Base-by-base conservation (phyloP, 2,329 filamentous ascomycete species). In the Hymenoscyphus infarciens region DNA sequence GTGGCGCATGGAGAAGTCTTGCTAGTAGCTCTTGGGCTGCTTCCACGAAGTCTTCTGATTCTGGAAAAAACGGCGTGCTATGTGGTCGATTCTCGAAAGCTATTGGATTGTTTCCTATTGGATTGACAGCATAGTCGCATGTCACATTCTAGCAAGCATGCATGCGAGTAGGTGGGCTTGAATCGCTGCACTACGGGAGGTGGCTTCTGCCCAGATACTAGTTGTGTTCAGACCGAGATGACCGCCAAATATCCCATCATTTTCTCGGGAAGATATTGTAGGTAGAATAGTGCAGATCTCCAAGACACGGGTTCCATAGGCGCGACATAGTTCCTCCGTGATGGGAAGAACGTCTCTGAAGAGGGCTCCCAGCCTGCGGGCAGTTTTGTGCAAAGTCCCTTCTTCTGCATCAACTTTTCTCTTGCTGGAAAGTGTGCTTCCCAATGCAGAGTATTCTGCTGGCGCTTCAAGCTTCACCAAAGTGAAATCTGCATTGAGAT, bases 401-500 rank as follows among this genome's bases (percentile, higher is more conserved):
- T 68, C 56, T 64, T 81, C 79, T 0, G 79, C 79, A 2, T 75
- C 68, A 0, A 71, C 19, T 25, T 71, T 69, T 5, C 78, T 65
- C 3, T 57, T 65, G 0, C 22, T 19, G 0, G 77, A 75, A 0
- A 81, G 62, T 0, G 62, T 42, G 0, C 60, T 49, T 0, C 75
- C 77, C 0, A 81, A 31, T 0, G 53, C 67, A 19, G 68, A 64
- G 45, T 72, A 79, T 61, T 80, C 78, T 11, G 57, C 58, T 0
- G 78, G 78, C 0, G 78, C 75, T 60, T 79, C 75, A 1, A 73
- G 59, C 62, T 78, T 79, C 45, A 77, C 61, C 0, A 81, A 63
- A 0, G 75, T 71, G 62, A 81, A 80, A 59, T 81, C 77, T 61
- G 79, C 74, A 60, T 81, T 79, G 1, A 68, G 74, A 61, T 81